Conservation (phyloP, 2,329 filamentous ascomycete genomes). For the Fusarium veterinarium region DNA sequence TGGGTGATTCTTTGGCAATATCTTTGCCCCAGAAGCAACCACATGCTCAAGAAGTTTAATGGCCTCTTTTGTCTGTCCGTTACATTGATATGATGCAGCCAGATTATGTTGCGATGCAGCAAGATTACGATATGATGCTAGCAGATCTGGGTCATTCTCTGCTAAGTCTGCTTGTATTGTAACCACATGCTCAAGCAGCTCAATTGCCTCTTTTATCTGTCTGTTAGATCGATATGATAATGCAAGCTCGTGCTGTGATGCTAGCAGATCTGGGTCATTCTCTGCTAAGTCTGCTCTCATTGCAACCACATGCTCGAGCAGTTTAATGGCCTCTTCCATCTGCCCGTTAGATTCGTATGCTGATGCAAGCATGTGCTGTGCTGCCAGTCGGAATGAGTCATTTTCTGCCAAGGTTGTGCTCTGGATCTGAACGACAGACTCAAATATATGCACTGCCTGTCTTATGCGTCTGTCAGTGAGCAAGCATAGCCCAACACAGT, state of each 20-base stretch:
- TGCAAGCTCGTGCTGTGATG: rapidly evolving
- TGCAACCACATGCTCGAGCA: conserved; percentile 11
- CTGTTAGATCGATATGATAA: rapidly evolving
- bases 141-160: background rate
- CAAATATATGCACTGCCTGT: background rate
- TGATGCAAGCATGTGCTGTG: background rate
- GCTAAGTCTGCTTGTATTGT: rapidly evolving
- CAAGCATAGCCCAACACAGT: no score
- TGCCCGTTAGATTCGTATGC: background rate
- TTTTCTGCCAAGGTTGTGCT: background rate
- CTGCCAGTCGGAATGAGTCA: conserved; percentile 1
- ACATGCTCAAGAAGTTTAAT: background rate
- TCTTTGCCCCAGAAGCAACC: no score
- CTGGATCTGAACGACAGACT: rapidly evolving
- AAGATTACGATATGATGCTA: no score
- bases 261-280: background rate
- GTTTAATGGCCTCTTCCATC: background rate
- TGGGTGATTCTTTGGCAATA: background rate
- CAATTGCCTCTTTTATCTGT: background rate
- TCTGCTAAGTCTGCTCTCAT: background rate
- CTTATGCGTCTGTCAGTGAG: background rate
- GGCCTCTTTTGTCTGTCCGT: no score
- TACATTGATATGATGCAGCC: no score
- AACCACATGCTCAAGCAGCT: background rate
- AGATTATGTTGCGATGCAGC: no score